Evolutionary conservation across 495 filamentous ascomycete genomes (phyloP).

Genomic region (Chaetomium tenue): DNA sequence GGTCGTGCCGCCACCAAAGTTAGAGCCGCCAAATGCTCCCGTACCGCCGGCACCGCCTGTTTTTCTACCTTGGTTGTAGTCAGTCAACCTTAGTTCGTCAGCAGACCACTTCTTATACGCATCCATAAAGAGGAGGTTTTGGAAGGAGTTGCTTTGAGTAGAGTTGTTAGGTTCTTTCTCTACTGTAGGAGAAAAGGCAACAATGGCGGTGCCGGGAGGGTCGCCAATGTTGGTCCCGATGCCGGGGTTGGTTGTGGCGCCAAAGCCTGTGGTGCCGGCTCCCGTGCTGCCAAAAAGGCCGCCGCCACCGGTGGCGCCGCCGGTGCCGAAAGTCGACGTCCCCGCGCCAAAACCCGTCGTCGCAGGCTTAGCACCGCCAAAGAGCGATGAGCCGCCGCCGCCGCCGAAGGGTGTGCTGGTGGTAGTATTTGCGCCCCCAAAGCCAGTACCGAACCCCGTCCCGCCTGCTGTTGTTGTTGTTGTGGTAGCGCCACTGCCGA

Average conservation of each 20-base stretch:
- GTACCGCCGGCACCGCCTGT: slow-evolving; percentile 76
- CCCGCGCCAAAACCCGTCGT: slow-evolving; percentile 35
- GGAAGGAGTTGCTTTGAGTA: slow-evolving; percentile 66
- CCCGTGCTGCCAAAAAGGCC: slow-evolving; percentile 49
- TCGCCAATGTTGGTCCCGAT: slow-evolving; percentile 47
- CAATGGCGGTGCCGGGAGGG: slow-evolving; percentile 66
- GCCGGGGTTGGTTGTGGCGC: slow-evolving; percentile 45
- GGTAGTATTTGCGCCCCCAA: slow-evolving; percentile 47
- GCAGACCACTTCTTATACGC: slow-evolving; percentile 85
- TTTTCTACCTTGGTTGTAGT: slow-evolving; percentile 84
- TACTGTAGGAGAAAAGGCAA: slow-evolving; percentile 66
- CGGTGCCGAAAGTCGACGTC: slow-evolving; percentile 45
- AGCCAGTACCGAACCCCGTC: slow-evolving; percentile 50
- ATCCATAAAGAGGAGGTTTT: slow-evolving; percentile 82
- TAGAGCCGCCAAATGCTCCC: slow-evolving; percentile 75
- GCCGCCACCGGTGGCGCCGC: slow-evolving; percentile 42
- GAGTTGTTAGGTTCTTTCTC: slow-evolving; percentile 73
- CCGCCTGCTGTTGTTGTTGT: slow-evolving; percentile 40
- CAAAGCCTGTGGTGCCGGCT: slow-evolving; percentile 51
- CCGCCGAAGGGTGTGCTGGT: slow-evolving; percentile 50
- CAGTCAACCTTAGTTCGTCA: slow-evolving; percentile 84
- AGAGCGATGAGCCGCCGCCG: slow-evolving; percentile 45
- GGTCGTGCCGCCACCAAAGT: slow-evolving; percentile 44
- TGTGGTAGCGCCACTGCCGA: slow-evolving; percentile 37
- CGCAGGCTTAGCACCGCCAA: slow-evolving; percentile 47